Percentiles rank a stretch among this genome's conserved stretches.
phyloP scores from a whole-genome alignment of 169 alveolate species.

The Eimeria maxima region DNA sequence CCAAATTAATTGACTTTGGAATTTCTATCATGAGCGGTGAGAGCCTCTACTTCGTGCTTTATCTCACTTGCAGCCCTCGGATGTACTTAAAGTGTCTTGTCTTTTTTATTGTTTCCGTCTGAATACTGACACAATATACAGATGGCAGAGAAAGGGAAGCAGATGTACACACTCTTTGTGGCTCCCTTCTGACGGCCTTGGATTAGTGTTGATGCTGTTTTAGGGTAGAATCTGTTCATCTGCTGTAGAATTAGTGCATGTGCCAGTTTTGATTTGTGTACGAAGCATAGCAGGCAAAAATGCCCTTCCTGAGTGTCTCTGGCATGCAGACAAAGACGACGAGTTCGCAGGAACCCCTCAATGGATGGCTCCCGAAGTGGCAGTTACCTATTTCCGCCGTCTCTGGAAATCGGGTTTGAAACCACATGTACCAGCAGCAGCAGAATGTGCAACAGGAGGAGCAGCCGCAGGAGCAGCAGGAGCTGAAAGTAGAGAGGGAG shows the following conservation, averaged over 20 bases:
- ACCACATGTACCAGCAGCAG: not conserved
- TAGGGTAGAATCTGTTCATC: no score
- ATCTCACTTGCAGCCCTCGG: not conserved
- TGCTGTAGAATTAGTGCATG: not conserved
- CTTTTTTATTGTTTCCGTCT: no score
- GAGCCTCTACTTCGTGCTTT: not conserved
- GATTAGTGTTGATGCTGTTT: no score
- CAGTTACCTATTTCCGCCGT: constrained; percentile 68
- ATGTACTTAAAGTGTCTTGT: not conserved
- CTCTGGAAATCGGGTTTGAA: not conserved
- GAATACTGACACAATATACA: no score
- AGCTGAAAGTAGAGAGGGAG: not conserved
- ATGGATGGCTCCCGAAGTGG: constrained; percentile 98
- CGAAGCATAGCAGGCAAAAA: not conserved
- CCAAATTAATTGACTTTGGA: constrained; percentile 95
- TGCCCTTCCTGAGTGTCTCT: not conserved
- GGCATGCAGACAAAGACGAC: constrained; percentile 1
- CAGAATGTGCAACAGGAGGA: not conserved
- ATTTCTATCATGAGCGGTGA: constrained; percentile 84
- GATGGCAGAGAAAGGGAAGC: no score
- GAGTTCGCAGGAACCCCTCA: constrained; percentile 95
- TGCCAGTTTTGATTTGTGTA: not conserved
- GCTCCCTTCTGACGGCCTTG: no score
- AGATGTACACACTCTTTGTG: no score
- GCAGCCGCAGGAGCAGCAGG: not conserved